Evolutionary conservation across 768 basidiomycete species (phyloP).

Genomic region (Pulveroboletus sp.): DNA sequence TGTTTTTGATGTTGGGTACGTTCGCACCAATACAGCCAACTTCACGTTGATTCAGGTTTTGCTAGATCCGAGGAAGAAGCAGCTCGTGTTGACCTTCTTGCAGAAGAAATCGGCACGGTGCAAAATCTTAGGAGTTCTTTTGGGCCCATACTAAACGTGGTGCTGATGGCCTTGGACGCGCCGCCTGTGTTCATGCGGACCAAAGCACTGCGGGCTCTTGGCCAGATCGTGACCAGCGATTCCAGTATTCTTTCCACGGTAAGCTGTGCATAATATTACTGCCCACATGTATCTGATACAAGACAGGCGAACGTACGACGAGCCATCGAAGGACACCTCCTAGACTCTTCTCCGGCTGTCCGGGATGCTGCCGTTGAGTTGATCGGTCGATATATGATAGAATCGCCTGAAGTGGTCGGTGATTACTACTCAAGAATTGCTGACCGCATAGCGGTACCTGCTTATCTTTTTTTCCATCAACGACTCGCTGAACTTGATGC

Average conservation of each 20-base stretch:
- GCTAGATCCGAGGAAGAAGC: slow-evolving; percentile 68
- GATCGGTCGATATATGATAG: slow-evolving; percentile 95
- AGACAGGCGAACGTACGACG: slow-evolving; percentile 69
- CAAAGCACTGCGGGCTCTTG: slow-evolving; percentile 86
- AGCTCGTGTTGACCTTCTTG: slow-evolving; percentile 58
- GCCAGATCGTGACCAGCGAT: slow-evolving; percentile 87
- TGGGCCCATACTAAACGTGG: slow-evolving; percentile 74
- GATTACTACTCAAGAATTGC: slow-evolving; percentile 88
- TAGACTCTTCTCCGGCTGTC: slow-evolving; percentile 90
- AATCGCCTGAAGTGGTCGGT: slow-evolving; percentile 79
- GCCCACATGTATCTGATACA: slow-evolving; percentile 1
- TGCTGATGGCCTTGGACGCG: slow-evolving; percentile 76
- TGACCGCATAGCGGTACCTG: slow-evolving; percentile 81
- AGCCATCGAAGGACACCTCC: slow-evolving; percentile 84
- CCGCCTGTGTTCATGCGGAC: slow-evolving; percentile 89
- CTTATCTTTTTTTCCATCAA: background rate
- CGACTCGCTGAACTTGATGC: background rate
- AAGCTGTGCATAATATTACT: slow-evolving; percentile 21
- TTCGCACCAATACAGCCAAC: background rate
- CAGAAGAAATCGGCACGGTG: slow-evolving; percentile 72
- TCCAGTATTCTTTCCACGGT: slow-evolving; percentile 75
- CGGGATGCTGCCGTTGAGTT: slow-evolving; percentile 96
- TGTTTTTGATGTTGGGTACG: slow-evolving; percentile 80
- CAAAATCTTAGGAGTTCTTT: slow-evolving; percentile 78
- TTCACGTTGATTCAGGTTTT: slow-evolving; percentile 7